Evolutionary conservation across 1,139 yeast species (phyloP).

Genomic region (Candida sanyaensis): DNA sequence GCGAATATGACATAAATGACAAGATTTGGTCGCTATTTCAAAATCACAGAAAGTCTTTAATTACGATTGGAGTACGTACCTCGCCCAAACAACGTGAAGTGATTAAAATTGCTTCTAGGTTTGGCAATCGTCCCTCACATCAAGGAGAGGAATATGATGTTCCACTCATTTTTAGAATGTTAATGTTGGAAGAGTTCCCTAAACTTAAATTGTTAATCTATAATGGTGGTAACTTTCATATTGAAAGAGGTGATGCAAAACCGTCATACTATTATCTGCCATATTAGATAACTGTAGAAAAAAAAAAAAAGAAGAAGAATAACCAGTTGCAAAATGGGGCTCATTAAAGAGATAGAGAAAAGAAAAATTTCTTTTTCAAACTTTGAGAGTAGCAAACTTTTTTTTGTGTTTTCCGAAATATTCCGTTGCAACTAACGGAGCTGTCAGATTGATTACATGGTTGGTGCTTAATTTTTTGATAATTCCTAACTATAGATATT

Average conservation of each 20-base stretch:
- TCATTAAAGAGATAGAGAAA: too few relatives aligned
- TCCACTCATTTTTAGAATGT: neutral
- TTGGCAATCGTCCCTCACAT: neutral
- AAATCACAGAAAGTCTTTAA: too few relatives aligned
- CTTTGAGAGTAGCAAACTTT: too few relatives aligned
- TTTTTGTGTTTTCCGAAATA: conserved; percentile 2
- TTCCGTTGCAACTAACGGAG: neutral
- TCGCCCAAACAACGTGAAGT: neutral
- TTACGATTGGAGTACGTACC: neutral
- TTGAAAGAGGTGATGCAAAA: neutral
- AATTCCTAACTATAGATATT: too few relatives aligned
- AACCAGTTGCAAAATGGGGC: neutral
- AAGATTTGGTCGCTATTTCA: too few relatives aligned
- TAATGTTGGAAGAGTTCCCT: neutral
- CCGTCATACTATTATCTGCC: neutral
- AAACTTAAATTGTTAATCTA: neutral
- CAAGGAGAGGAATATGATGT: neutral
- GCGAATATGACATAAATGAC: too few relatives aligned
- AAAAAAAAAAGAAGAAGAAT: neutral
- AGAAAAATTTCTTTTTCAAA: too few relatives aligned
- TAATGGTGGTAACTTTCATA: neutral
- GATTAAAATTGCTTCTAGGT: neutral
- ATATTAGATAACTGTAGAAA: neutral
- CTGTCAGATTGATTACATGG: neutral
- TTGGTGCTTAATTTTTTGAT: neutral